Percentiles rank a stretch among this genome's conserved stretches.
phyloP scores from a whole-genome alignment of 371 early-diverging fungal species.

The Saksenaea oblongispora region DNA sequence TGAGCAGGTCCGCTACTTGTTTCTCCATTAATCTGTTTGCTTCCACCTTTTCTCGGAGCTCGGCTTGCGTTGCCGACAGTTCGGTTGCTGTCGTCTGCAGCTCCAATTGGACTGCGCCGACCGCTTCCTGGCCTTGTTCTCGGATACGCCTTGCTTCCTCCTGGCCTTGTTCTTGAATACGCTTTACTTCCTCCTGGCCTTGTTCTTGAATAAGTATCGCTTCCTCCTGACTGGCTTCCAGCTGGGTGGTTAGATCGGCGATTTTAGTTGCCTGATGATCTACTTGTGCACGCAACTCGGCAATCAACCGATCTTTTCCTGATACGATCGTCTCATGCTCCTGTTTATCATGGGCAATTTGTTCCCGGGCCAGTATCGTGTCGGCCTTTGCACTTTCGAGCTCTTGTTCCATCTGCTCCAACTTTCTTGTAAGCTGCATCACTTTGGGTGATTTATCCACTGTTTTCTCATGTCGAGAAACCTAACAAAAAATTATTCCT shows the following conservation, averaged over 20 bases:
- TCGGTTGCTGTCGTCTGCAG: conserved; percentile 4
- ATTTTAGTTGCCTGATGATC: conserved; percentile 10
- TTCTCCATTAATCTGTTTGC: background rate
- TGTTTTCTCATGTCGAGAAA: conserved; percentile 26
- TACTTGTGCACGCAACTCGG: conserved; percentile 6
- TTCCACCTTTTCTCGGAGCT: conserved; percentile 10
- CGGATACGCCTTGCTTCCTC: background rate
- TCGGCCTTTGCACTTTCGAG: conserved; percentile 8
- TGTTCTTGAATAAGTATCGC: conserved; percentile 3
- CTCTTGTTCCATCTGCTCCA: conserved; percentile 29
- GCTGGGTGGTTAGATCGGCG: background rate
- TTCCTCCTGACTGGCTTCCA: conserved; percentile 5
- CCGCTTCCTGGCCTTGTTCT: background rate
- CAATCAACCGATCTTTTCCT: conserved; percentile 24
- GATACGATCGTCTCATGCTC: conserved; percentile 5
- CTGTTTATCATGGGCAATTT: background rate
- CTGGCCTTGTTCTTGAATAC: too few species aligned
- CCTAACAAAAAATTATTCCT: conserved; percentile 8
- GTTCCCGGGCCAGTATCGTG: conserved; percentile 7
- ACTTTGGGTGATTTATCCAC: conserved; percentile 29
- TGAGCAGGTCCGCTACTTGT: conserved; percentile 4
- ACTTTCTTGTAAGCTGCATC: conserved; percentile 26
- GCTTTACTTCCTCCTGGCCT: conserved; percentile 1
- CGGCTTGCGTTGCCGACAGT: conserved; percentile 7
- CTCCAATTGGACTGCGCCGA: conserved; percentile 5